Evolutionary conservation across 139 green algal genomes (phyloP).

Genomic region (Chlorella sp.): DNA sequence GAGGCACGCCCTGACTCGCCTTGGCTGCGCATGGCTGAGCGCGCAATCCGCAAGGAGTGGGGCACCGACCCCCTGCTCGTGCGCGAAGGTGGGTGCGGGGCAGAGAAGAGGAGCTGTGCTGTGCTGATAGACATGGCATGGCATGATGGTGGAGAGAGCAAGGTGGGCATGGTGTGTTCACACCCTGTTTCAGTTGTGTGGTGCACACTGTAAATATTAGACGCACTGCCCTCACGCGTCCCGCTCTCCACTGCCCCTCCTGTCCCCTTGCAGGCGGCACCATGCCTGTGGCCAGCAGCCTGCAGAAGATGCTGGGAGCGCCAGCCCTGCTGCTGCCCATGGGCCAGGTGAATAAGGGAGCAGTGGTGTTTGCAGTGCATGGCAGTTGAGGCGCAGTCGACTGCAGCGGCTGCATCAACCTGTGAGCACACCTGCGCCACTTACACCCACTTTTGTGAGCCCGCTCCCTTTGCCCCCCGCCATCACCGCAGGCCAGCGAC

Average conservation of each 20-base stretch:
- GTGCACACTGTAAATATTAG: too few relatives aligned
- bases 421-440: too few relatives aligned
- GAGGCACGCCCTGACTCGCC: constrained; percentile 75
- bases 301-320: constrained; percentile 90
- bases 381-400: too few relatives aligned
- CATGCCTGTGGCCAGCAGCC: constrained; percentile 89
- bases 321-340: constrained; percentile 94
- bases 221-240: neutral
- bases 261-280: constrained; percentile 76
- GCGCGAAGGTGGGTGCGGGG: constrained; percentile 62
- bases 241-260: neutral
- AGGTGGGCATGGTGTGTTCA: neutral
- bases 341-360: constrained; percentile 65
- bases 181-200: too few relatives aligned
- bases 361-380: too few relatives aligned
- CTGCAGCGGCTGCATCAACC: too few relatives aligned
- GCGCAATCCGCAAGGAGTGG: constrained; percentile 82
- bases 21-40: constrained; percentile 82
- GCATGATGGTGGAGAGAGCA: too few relatives aligned
- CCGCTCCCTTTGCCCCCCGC: too few relatives aligned
- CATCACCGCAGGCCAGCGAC: constrained; percentile 77
- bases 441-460: too few relatives aligned
- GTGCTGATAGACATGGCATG: too few relatives aligned
- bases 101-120: neutral
- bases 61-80: constrained; percentile 82